Evolutionary conservation across 371 early-diverging fungal species (phyloP).

Genomic region (Lichtheimia hyalospora): DNA sequence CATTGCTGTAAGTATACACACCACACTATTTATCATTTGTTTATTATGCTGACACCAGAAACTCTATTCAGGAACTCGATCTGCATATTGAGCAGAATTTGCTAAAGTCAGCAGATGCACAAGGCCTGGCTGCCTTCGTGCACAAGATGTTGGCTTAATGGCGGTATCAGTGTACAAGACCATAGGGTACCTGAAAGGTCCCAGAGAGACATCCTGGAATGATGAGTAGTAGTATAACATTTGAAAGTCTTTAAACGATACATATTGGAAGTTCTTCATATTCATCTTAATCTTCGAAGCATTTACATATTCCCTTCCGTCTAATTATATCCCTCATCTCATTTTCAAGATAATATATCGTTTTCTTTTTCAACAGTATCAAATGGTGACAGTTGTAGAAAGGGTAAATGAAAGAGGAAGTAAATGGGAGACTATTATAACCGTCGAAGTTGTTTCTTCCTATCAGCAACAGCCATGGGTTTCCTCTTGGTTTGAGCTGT

Average conservation of each 20-base stretch:
- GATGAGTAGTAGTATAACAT: no score
- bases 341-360: no score
- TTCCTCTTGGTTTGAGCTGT: constrained; percentile 8
- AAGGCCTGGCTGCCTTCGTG: constrained; percentile 31
- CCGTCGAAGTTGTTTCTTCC: constrained; percentile 23
- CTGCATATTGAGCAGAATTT: constrained; percentile 40
- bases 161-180: neutral
- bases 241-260: no score
- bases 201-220: no score
- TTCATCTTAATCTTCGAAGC: no score
- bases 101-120: constrained; percentile 26
- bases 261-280: no score
- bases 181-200: no score
- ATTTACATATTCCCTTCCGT: no score
- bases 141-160: constrained; percentile 19
- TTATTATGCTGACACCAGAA: neutral
- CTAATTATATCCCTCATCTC: no score
- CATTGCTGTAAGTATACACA: constrained; percentile 22
- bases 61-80: constrained; percentile 38
- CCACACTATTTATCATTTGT: neutral
- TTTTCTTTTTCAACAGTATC: no score
- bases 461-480: constrained; percentile 15
- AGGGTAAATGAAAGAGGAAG: no score
- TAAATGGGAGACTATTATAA: constrained; percentile 5
- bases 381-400: no score